Base-by-base conservation (phyloP, 345 rosid species). In the Heritiera fomes region DNA sequence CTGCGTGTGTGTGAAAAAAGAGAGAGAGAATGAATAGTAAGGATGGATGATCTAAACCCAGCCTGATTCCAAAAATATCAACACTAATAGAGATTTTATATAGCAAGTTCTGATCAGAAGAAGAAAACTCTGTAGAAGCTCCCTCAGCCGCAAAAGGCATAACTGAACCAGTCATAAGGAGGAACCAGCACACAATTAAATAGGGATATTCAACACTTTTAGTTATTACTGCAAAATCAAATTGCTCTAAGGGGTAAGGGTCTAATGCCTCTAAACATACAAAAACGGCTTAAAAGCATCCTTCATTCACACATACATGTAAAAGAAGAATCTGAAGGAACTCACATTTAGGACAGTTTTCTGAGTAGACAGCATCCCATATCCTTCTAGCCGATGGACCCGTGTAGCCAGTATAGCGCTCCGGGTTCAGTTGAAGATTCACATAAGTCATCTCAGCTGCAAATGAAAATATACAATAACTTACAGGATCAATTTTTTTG, bases 301-400 rank as follows among this genome's bases (percentile, higher is more conserved):
- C n/a, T 50, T 50, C 79, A 64, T 32, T 28, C 55, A 17, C 18
- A 71, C 65, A 50, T 10, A 68, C 64, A 3, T 0, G 38, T 38
- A 64, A 72, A 75, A 60, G 60, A 71, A 62, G 75, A 79, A 78
- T 7, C 23, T 60, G 13, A 5, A 67, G 72, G 55, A 78, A 81
- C 85, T 88, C 78, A 93, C 98, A 89, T 88, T 90, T 91, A 76
- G 95, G 97, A 84, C 98, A 94, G 79, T 94, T 94, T 77, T 93
- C 98, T 15, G 92, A 87, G 83, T 94, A 94, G 69, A 93, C 75
- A 70, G 98, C 97, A 84, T 94, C 98, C 98, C 98, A 94, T 86
- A 94, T 93, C 87, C 98, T 90, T 88, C 97, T 84, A 82, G 98
- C 97, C 61, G 98, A 93, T 34, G 98, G 90, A 71, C 97, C 97